Evolutionary conservation across 2,329 filamentous ascomycete species (phyloP).

Genomic region (Escovopsis sp.): DNA sequence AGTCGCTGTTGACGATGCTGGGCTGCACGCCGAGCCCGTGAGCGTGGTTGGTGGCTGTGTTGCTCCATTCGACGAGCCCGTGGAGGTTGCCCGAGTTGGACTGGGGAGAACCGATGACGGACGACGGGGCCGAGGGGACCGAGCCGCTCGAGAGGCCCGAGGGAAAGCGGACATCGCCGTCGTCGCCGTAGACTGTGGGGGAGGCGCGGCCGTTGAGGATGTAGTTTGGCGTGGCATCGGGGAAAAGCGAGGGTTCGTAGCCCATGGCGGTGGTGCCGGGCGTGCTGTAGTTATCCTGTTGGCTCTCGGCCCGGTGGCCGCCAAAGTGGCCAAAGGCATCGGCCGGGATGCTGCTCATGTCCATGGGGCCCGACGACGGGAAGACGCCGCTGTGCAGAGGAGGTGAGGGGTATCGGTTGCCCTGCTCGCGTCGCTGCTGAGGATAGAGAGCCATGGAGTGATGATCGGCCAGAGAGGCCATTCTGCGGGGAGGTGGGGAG

Average conservation of each 20-base stretch:
- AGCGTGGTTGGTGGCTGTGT: too few relatives aligned
- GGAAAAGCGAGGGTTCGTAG: constrained; percentile 34
- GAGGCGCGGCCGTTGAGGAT: constrained; percentile 33
- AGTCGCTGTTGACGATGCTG: constrained; percentile 44
- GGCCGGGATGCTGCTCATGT: constrained; percentile 30
- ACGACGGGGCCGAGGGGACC: constrained; percentile 49
- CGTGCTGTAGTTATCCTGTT: constrained; percentile 15
- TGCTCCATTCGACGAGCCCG: constrained; percentile 43
- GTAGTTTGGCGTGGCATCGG: constrained; percentile 26
- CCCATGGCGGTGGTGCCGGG: constrained; percentile 15
- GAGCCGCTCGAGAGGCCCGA: constrained; percentile 47
- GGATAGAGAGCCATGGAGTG: neutral
- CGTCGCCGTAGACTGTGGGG: constrained; percentile 34
- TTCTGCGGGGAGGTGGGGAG: too few relatives aligned
- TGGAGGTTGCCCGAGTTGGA: constrained; percentile 44
- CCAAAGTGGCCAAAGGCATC: constrained; percentile 29
- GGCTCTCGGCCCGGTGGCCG: constrained; percentile 16
- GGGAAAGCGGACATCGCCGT: constrained; percentile 33
- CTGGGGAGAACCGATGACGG: constrained; percentile 52
- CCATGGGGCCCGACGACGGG: constrained; percentile 26
- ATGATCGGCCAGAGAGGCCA: too few relatives aligned
- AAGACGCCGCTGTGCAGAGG: constrained; percentile 19
- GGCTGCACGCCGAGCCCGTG: constrained; percentile 44
- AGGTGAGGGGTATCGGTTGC: constrained; percentile 31
- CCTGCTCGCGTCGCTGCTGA: constrained; percentile 21